Evolutionary conservation across 164 flowering plant species (phyloP), one percentile per base, ranked within the genome.

Genomic region (Tetrastigma voinierianum): DNA sequence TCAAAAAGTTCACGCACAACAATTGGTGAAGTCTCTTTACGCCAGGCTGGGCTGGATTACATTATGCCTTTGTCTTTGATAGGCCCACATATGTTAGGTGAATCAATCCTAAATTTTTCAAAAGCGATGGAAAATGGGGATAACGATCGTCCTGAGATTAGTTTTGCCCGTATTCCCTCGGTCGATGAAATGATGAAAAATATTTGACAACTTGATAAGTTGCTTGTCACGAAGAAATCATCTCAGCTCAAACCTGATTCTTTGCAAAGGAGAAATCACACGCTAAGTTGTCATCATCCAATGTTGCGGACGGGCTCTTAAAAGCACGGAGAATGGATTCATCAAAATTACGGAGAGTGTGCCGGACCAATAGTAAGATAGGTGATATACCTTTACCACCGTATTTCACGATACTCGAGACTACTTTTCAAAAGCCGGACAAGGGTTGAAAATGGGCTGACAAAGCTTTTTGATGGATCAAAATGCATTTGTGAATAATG

Each of bases 271-370:
- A 81, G 45, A 85, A 77, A 54, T 73, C 89, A 58, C 83, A 90
- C n/a, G 20, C 71, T 16, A 83, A 73, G 72, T 87, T n/a, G n/a
- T 87, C 90, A 17, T 64, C 78, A 48, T 69, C n/a, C 76, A 57
- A 89, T 88, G 90, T 71, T 84, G 65, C 47, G 96, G 91, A 20
- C 82, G n/a, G n/a, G 75, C 53, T 90, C 96, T 87, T 19, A 86
- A 71, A 80, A 92, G 94, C 72, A 64, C 87, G n/a, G 90, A 87
- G 73, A 64, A 78, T 70, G 10, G 92, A 83, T 56, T 81, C 89
- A 17, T 67, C 89, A n/a, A 47, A 85, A 59, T 77, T 62, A 57
- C n/a, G n/a, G 80, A 72, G 64, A 69, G 57, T 70, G 49, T 57
- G 16, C 80, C 71, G 5, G n/a, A n/a, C 49, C n/a, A 59, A 40